phyloP scores from a whole-genome alignment of 1,139 yeast species.

The Hyphopichia burtonii region DNA sequence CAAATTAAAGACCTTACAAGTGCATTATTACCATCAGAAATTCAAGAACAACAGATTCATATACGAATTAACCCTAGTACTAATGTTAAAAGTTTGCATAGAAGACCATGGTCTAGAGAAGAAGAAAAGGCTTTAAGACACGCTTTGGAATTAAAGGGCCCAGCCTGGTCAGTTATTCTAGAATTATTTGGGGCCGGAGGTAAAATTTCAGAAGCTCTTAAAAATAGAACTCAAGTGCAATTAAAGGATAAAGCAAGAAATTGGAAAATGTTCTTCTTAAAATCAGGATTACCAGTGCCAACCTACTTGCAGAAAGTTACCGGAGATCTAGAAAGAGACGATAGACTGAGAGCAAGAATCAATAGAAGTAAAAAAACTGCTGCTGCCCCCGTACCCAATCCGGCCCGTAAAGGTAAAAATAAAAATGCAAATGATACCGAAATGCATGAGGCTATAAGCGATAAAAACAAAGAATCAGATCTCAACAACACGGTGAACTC shows the following conservation, averaged over 20 bases:
- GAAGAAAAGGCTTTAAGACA: conserved; percentile 84
- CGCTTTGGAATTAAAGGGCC: conserved; percentile 83
- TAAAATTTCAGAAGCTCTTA: conserved; percentile 73
- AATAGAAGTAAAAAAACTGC: conserved; percentile 37
- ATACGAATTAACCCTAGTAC: conserved; percentile 33
- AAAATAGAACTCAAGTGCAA: conserved; percentile 86
- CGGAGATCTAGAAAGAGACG: conserved; percentile 71
- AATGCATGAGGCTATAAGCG: no score
- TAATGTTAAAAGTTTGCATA: conserved; percentile 25
- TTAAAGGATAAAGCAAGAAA: conserved; percentile 94
- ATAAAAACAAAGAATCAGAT: no score
- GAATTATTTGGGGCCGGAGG: conserved; percentile 95
- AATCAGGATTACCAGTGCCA: conserved; percentile 72
- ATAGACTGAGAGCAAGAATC: conserved; percentile 24
- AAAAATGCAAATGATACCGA: no score
- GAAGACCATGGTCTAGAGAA: conserved; percentile 83
- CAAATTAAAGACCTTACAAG: conserved; percentile 26
- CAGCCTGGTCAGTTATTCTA: conserved; percentile 88
- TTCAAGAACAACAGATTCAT: conserved; percentile 46
- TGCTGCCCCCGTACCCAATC: conserved; percentile 39
- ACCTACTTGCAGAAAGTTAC: conserved; percentile 78
- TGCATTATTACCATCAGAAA: conserved; percentile 45
- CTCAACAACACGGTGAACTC: no score
- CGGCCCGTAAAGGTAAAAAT: conserved; percentile 3
- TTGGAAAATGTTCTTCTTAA: conserved; percentile 83